phyloP scores from a whole-genome alignment of 257 asterid genomes.

The Solanum virginianum region DNA sequence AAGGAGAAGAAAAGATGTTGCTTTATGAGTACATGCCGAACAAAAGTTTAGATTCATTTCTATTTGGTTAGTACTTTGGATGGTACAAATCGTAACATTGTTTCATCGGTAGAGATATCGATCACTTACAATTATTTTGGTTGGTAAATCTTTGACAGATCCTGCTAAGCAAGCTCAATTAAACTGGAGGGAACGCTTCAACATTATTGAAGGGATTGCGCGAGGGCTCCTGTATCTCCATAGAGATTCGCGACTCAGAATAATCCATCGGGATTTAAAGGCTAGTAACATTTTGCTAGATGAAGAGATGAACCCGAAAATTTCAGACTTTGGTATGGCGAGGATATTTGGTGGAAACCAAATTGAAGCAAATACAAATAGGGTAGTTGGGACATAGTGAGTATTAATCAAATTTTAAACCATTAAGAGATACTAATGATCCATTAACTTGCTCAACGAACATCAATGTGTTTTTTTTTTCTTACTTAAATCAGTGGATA shows the following conservation, averaged over 20 bases:
- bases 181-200: slow-evolving; percentile 51
- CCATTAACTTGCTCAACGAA: neutral
- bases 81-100: neutral
- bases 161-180: slow-evolving; percentile 34
- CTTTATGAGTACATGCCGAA: slow-evolving; percentile 87
- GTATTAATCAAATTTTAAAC: slow-evolving; percentile 1
- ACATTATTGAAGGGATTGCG: slow-evolving; percentile 73
- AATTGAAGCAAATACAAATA: slow-evolving; percentile 63
- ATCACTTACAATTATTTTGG: neutral
- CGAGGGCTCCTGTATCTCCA: slow-evolving; percentile 83
- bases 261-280: slow-evolving; percentile 76
- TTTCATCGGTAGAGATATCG: neutral
- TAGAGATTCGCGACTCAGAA: slow-evolving; percentile 78
- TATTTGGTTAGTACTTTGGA: slow-evolving; percentile 42
- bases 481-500: slow-evolving; percentile 43
- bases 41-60: slow-evolving; percentile 57
- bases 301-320: slow-evolving; percentile 80
- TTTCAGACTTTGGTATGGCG: slow-evolving; percentile 95
- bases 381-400: slow-evolving; percentile 85
- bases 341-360: slow-evolving; percentile 77
- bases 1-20: slow-evolving; percentile 69
- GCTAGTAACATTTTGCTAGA: slow-evolving; percentile 80
- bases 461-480: neutral
- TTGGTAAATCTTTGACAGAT: slow-evolving; percentile 18
- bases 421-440: neutral